Percentiles rank a stretch among this genome's conserved stretches.
These are phyloP conservation scores for Alternaria solani DNA, from an alignment of 2,329 filamentous ascomycete species.

Conservation along the genomic window DNA sequence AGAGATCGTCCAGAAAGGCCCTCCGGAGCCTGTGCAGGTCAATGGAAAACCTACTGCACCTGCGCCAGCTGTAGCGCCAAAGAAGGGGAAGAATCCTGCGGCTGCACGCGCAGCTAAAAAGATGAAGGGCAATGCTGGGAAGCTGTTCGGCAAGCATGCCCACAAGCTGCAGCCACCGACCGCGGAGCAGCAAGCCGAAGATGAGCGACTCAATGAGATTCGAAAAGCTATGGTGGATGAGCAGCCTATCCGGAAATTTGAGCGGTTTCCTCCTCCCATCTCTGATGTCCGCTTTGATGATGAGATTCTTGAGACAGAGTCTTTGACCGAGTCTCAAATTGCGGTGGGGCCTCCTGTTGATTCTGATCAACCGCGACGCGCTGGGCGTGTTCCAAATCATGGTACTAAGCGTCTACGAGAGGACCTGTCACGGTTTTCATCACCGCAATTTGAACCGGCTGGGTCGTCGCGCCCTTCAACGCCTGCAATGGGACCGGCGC, in stretches of 20 bases:
- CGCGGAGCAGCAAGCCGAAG: conserved; percentile 37
- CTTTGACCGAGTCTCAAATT: conserved; percentile 47
- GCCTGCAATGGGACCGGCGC: conserved; percentile 38
- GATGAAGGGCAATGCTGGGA: conserved; percentile 39
- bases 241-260: conserved; percentile 34
- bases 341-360: conserved; percentile 47
- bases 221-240: conserved; percentile 39
- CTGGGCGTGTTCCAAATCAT: conserved; percentile 38
- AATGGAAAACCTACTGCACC: conserved; percentile 35
- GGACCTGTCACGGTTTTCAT: conserved; percentile 41
- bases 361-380: conserved; percentile 39
- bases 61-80: conserved; percentile 25
- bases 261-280: conserved; percentile 28
- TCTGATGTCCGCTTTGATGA: conserved; percentile 50
- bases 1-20: conserved; percentile 48
- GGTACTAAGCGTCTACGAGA: conserved; percentile 44
- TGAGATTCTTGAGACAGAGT: conserved; percentile 48
- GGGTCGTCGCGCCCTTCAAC: conserved; percentile 46
- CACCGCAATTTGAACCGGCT: conserved; percentile 43
- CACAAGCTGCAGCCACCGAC: conserved; percentile 40
- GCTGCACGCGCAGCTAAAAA: conserved; percentile 44
- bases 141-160: conserved; percentile 40
- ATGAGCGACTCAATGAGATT: conserved; percentile 34
- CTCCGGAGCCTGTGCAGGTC: conserved; percentile 38
- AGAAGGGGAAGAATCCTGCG: conserved; percentile 39